Evolutionary conservation across 192 early-diverging fungal genomes (phyloP).

Genomic region (Coemansia sp.): DNA sequence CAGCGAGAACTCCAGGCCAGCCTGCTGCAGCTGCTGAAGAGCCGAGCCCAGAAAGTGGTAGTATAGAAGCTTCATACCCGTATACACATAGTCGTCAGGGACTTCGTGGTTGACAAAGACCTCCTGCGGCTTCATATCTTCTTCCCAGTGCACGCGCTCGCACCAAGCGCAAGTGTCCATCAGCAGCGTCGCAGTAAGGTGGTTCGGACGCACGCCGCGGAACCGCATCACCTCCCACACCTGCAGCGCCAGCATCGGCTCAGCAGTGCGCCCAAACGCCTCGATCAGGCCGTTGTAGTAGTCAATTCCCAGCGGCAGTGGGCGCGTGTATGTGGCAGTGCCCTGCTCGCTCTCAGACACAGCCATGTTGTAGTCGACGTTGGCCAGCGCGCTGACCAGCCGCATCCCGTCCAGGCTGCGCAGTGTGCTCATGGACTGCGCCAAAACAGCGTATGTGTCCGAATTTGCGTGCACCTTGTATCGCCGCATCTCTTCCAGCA

Average conservation of each 20-base stretch:
- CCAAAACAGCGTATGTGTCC: slow-evolving; percentile 37
- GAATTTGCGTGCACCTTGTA: slow-evolving; percentile 32
- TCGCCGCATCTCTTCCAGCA: slow-evolving; percentile 53
- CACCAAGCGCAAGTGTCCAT: slow-evolving; percentile 53
- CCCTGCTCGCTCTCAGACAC: background rate
- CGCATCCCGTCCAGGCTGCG: slow-evolving; percentile 46
- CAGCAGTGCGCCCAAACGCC: slow-evolving; percentile 43
- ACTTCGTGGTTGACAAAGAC: slow-evolving; percentile 27
- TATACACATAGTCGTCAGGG: slow-evolving; percentile 44
- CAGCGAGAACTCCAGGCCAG: slow-evolving; percentile 36
- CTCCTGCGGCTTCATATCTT: slow-evolving; percentile 32
- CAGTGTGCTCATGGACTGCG: slow-evolving; percentile 34
- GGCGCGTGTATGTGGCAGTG: background rate
- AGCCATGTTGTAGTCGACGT: slow-evolving; percentile 54
- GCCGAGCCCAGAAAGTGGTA: slow-evolving; percentile 32
- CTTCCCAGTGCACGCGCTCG: slow-evolving; percentile 52
- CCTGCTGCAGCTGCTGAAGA: slow-evolving; percentile 36
- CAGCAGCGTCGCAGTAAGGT: slow-evolving; percentile 47
- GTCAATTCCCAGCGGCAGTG: slow-evolving; percentile 32
- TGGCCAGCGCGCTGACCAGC: slow-evolving; percentile 38
- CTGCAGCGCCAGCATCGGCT: slow-evolving; percentile 47
- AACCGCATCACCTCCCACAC: slow-evolving; percentile 54
- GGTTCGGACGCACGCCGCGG: slow-evolving; percentile 40
- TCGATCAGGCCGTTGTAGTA: slow-evolving; percentile 52
- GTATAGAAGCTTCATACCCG: slow-evolving; percentile 37